Percentiles rank a stretch among this genome's conserved stretches.
phyloP scores from a whole-genome alignment of 306 rosid species.

The Vicia faba region DNA sequence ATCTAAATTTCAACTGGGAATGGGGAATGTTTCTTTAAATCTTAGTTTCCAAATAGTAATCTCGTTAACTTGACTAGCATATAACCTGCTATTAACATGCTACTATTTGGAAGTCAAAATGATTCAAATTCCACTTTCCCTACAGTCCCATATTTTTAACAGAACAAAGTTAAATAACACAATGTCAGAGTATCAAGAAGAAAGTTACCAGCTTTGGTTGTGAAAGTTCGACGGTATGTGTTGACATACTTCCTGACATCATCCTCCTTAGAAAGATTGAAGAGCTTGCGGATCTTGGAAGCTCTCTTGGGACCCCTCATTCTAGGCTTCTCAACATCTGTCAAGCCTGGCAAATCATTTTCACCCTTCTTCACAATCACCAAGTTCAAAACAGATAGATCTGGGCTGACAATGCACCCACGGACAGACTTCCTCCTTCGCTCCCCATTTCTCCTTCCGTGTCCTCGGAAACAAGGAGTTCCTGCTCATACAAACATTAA shows the following conservation, averaged over 20 bases:
- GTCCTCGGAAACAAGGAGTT: constrained; percentile 48
- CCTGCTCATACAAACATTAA: constrained; percentile 34
- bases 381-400: constrained; percentile 47
- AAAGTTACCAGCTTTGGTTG: constrained; percentile 41
- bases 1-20: background rate
- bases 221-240: constrained; percentile 45
- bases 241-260: constrained; percentile 51
- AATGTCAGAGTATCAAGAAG: background rate
- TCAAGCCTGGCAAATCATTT: constrained; percentile 41
- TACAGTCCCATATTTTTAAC: background rate
- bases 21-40: too few relatives aligned
- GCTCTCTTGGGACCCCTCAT: constrained; percentile 52
- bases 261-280: constrained; percentile 46
- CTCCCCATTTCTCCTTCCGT: constrained; percentile 48
- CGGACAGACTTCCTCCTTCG: constrained; percentile 51
- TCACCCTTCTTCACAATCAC: constrained; percentile 51
- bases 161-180: background rate
- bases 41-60: background rate
- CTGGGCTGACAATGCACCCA: constrained; percentile 50
- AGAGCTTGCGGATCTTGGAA: constrained; percentile 45
- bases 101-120: too few relatives aligned
- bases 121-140: background rate
- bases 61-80: background rate
- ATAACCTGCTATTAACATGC: background rate
- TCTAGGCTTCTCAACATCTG: constrained; percentile 47